Base-by-base conservation (phyloP, 2,329 filamentous ascomycete species). In the Chalaropsis ovoidea region DNA sequence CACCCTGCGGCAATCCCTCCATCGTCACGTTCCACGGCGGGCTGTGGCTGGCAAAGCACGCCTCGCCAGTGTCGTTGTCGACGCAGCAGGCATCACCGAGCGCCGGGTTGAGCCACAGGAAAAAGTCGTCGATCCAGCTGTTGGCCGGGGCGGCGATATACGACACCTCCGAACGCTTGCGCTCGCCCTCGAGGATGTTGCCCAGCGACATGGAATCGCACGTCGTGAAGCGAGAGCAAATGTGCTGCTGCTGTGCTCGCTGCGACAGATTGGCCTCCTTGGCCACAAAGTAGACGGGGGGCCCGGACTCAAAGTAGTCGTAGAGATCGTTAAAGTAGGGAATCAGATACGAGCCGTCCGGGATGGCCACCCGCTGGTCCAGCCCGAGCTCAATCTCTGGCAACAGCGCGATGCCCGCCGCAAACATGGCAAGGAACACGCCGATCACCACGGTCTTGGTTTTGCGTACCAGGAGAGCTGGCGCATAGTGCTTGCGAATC, bases 311-410 rank as follows among this genome's bases (percentile, higher is more conserved):
- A 71, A 97, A 88, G 73, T 99, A 99, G 67, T 86, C 85, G 74
- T 96, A 95, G 39, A 99, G 79, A 73, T 99, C 94, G 72, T 97
- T 91, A 76, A 99, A 99, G 75, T 96, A 99, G 10, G 88, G 85
- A 68, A 99, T 96, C 62, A 99, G 79, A 73, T 99, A 99, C 0
- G 93, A 97, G 71, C 90, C 92, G 69, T 89, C 89, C 0, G 94
- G 94, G 67, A 99, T 88, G 11, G 94, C 94, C 65, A 96, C 93
- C 19, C 94, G 86, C 76, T 99, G 94, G 72, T 99, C 94, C 35
- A 99, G 80, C 0, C 94, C 94, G 52, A 99, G 83, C 70, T 93
- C 77, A 19, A 99, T 85, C 69, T 87, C 83, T 0, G 94, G 95
- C 17, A 97, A 81, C 41, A 99, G 78, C 0, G 92, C 90, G 27